Evolutionary conservation across 495 filamentous ascomycete genomes (phyloP), one percentile per base, ranked within the genome.

Genomic region (Apodospora peruviana): DNA sequence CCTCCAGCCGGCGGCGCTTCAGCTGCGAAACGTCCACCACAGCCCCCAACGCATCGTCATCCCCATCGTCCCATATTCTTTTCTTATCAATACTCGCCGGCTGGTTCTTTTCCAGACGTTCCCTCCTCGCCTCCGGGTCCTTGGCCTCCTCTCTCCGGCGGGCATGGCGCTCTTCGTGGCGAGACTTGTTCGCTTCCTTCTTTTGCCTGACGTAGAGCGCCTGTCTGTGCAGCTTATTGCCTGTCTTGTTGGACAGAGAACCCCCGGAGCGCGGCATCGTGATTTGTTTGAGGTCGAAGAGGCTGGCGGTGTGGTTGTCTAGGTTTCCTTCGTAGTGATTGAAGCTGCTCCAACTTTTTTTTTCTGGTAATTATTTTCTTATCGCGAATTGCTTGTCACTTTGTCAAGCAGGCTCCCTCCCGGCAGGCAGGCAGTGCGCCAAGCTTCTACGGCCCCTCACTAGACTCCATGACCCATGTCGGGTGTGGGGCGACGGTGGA

Each of bases 11-110:
- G 59, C 80, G 76, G 55, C 83, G 73, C 72, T 88, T 91, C 63
- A 87, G 73, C 56, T 83, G 76, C 61, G 85, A 84, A 36, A 91
- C 77, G 64, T 95, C 86, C 8, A 94, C 83, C 45, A 83, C 86
- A 50, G 85, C 65, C 20, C 87, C 85, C 37, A 95, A 69, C 55
- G 80, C 77, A 53, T 87, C 88, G 39, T 85, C 83, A 47, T 87
- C 86, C n/a, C 85, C 80, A 34, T 94, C 87, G 58, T 97, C 93
- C 91, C 91, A 98, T 43, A 88, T 81, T 61, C 93, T 72, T 75
- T 96, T 96, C 40, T 82, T 79, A 52, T 97, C 93, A 19, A 96
- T 78, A 2, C 89, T 96, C 34, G 81, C 62, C 2, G 93, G 89
- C 34, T 90, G 74, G 70, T 96, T 97, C 54, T 76, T 78, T 52